A percentile compares a stretch with the other conserved stretches of the same genome.
Evolutionary conservation across 169 alveolate genomes (phyloP).

Genomic region (Amoebophrya sp.): DNA sequence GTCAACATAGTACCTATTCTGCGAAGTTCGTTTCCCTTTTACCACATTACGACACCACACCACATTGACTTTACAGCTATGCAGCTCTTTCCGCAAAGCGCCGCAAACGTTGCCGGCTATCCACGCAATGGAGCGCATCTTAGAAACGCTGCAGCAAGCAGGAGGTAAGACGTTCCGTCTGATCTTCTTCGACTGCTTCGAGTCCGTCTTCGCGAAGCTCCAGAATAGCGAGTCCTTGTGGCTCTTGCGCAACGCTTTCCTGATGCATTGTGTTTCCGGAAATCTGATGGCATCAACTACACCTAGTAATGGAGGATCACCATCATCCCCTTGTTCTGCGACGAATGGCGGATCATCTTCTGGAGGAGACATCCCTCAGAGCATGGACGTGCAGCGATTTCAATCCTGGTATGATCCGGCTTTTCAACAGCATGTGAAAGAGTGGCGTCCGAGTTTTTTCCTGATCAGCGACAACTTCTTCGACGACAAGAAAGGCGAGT

Average conservation of each 20-base stretch:
- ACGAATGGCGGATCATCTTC: no score
- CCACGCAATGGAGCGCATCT: neutral
- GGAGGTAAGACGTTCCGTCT: neutral
- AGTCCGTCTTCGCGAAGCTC: neutral
- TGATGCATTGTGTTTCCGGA: neutral
- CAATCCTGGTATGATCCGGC: neutral
- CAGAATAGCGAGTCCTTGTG: neutral
- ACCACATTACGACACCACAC: no score
- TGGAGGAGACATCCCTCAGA: no score
- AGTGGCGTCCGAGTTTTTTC: neutral
- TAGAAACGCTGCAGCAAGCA: neutral
- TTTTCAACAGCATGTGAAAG: neutral
- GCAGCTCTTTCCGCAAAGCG: neutral
- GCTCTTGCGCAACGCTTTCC: neutral
- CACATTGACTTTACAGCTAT: no score
- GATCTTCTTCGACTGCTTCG: neutral
- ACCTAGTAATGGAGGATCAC: no score
- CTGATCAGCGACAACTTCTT: neutral
- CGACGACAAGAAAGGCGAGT: neutral
- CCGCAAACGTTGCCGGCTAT: neutral
- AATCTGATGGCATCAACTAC: no score
- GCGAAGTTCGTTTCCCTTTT: no score
- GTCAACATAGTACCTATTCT: no score
- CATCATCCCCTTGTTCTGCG: no score
- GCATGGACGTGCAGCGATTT: neutral